Conservation (phyloP, 2,329 filamentous ascomycete species). For the Trichoderma brevicompactum region DNA sequence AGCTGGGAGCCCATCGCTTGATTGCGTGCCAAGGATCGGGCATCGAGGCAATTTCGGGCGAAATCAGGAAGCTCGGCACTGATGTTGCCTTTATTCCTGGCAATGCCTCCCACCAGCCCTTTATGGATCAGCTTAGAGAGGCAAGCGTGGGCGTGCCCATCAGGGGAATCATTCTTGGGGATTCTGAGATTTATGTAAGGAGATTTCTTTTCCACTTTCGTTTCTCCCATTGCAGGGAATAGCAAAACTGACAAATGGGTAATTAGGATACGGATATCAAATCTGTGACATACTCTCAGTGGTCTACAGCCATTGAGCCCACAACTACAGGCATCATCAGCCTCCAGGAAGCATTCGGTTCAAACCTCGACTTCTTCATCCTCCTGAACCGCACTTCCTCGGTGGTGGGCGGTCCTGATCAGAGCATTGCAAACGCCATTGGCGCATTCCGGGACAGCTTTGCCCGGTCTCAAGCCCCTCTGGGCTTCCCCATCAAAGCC, state of each 20-base stretch:
- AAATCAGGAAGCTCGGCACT: conserved; percentile 8
- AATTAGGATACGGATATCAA: neutral
- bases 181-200: conserved; percentile 4
- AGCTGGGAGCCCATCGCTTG: conserved; percentile 21
- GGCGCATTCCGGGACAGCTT: conserved; percentile 25
- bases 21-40: conserved; percentile 11
- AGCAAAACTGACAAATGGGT: neutral
- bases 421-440: conserved; percentile 5
- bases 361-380: conserved; percentile 27
- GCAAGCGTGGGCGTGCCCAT: conserved; percentile 11
- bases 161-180: conserved; percentile 21
- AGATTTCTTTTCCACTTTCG: neutral
- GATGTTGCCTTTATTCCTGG: conserved; percentile 23
- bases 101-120: neutral
- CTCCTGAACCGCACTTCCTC: conserved; percentile 11
- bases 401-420: conserved; percentile 9
- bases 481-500: conserved; percentile 15
- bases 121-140: conserved; percentile 12
- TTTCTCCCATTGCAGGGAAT: neutral
- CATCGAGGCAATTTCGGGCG: neutral
- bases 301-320: conserved; percentile 4
- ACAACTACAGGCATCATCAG: conserved; percentile 7
- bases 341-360: conserved; percentile 17
- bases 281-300: conserved; percentile 5
- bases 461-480: conserved; percentile 8